These are phyloP conservation scores for Botrytis medusae DNA, from an alignment of 2,329 filamentous ascomycete species.

Conservation along the genomic window DNA sequence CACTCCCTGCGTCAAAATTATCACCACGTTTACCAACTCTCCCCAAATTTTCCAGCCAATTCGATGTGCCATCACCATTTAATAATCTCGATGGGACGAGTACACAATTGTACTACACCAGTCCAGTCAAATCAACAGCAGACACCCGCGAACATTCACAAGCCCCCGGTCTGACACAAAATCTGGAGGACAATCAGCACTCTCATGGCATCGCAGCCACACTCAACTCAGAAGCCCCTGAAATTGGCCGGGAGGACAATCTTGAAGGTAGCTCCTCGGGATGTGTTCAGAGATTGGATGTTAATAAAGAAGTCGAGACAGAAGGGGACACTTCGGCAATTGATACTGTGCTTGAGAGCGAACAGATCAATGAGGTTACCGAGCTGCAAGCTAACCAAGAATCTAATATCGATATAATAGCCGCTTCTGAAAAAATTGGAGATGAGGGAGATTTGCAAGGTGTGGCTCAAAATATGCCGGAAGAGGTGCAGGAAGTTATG, in stretches of 20 bases:
- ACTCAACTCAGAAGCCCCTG: background rate
- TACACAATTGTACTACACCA: slow-evolving; percentile 15
- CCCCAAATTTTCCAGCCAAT: background rate
- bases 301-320: background rate
- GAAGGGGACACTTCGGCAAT: background rate
- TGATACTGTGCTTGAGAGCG: too few relatives aligned
- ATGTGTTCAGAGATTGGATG: background rate
- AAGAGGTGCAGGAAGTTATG: slow-evolving; percentile 1
- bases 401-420: background rate
- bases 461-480: background rate
- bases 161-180: background rate
- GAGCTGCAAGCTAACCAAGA: background rate
- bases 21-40: background rate
- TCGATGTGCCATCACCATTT: background rate
- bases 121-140: background rate
- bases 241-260: background rate
- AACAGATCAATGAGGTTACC: background rate
- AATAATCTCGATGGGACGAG: slow-evolving; percentile 12
- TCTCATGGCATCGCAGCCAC: background rate
- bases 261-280: background rate
- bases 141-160: background rate
- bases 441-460: background rate
- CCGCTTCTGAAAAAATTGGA: background rate
- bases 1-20: background rate
- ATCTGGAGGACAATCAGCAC: background rate